These are phyloP conservation scores for Calonectria multiphialidica DNA, from an alignment of 2,329 filamentous ascomycete genomes.

Conservation along the genomic window DNA sequence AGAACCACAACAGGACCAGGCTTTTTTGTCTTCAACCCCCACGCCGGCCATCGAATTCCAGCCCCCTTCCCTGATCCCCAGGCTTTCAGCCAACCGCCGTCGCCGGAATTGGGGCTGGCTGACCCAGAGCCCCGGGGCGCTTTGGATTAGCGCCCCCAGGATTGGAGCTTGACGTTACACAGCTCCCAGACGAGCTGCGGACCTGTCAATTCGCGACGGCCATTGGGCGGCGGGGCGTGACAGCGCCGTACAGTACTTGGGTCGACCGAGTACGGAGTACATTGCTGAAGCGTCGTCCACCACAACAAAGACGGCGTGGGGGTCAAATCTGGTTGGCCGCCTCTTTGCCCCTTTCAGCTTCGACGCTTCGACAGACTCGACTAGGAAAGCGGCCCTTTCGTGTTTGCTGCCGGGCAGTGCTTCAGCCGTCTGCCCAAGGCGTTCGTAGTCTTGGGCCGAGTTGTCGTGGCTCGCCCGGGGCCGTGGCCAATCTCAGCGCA, in stretches of 20 bases:
- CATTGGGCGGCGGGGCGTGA: constrained; percentile 30
- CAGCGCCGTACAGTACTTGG: background rate
- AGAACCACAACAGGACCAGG: background rate
- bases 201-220: constrained; percentile 30
- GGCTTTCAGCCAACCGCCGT: constrained; percentile 8
- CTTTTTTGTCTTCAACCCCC: constrained; percentile 4
- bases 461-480: constrained; percentile 5
- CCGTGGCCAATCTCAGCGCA: constrained; percentile 22
- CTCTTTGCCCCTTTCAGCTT: constrained; percentile 5
- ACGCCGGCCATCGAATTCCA: constrained; percentile 12
- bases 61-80: background rate
- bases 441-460: constrained; percentile 18
- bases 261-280: constrained; percentile 1
- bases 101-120: constrained; percentile 15
- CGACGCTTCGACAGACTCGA: background rate
- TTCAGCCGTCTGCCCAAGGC: constrained; percentile 14
- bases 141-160: background rate
- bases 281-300: constrained; percentile 5
- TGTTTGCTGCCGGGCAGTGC: background rate
- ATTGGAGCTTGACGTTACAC: constrained; percentile 30
- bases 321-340: constrained; percentile 18
- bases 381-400: background rate
- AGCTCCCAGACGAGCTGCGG: constrained; percentile 18
- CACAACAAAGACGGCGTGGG: constrained; percentile 28
- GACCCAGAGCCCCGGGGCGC: constrained; percentile 23